A percentile compares a stretch with the other conserved stretches of the same genome.
These are phyloP conservation scores for Elongisporangium anandrum DNA, from an alignment of 352 stramenopile species.

Conservation along the genomic window DNA sequence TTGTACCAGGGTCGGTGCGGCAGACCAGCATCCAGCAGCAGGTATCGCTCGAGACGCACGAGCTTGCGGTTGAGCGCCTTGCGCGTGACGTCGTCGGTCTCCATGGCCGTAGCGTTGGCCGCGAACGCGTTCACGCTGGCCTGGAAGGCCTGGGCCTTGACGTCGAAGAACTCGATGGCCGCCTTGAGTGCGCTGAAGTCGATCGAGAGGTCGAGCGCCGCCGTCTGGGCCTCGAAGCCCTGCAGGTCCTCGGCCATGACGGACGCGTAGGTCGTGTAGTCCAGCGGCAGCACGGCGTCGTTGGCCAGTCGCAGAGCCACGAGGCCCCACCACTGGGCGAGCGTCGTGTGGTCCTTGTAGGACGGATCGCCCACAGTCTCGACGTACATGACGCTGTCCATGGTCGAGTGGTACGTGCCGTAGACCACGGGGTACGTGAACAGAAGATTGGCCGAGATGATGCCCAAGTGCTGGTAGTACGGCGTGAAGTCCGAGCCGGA, in stretches of 20 bases:
- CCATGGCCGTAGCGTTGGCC: conserved; percentile 1
- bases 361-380: conserved; percentile 51
- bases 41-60: conserved; percentile 26
- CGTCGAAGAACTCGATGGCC: conserved; percentile 16
- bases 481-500: conserved; percentile 73
- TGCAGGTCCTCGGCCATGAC: conserved; percentile 31
- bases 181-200: conserved; percentile 13
- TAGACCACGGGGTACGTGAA: conserved; percentile 29
- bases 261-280: conserved; percentile 35
- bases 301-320: conserved; percentile 46
- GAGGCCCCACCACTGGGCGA: conserved; percentile 53
- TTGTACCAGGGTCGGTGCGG: conserved; percentile 43
- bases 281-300: conserved; percentile 36
- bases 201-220: conserved; percentile 2
- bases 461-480: conserved; percentile 85
- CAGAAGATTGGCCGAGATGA: conserved; percentile 65
- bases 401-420: conserved; percentile 72
- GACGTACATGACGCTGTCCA: conserved; percentile 77
- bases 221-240: conserved; percentile 5
- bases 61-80: conserved; percentile 14
- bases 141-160: conserved; percentile 9
- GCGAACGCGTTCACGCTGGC: conserved; percentile 6
- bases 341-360: conserved; percentile 42
- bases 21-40: conserved; percentile 24
- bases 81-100: conserved; percentile 33